Evolutionary conservation across 192 early-diverging fungal genomes (phyloP), one percentile per base, ranked within the genome.

Genomic region (Bifiguratus adelaidae): DNA sequence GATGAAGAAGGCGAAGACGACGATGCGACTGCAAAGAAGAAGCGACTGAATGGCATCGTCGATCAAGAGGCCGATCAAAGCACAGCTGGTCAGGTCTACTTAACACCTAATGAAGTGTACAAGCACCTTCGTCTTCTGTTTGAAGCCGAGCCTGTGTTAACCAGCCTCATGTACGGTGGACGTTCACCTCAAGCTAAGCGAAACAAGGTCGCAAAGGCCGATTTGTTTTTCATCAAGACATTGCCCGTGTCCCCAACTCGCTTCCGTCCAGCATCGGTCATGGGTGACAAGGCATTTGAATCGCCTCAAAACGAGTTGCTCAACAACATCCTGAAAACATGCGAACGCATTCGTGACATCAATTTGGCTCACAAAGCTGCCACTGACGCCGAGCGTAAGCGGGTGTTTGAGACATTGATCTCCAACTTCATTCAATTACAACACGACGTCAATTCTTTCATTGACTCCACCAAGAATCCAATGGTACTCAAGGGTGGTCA

Each of bases 281-380:
- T 96, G 80, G 78, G 74, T 44, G 95, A 95, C 50, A 79, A 85
- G 58, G 45, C 83, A 13, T 88, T 86, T 66, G 93, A 97, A 61
- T 86, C 92, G 66, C 85, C 91, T n/a, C 93, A 97, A 62, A 99
- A 96, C 71, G 79, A 82, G 44, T 77, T 87, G 30, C 70, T 97
- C 48, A 77, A 75, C 34, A 74, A 78, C 26, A 85, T 99, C 47
- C 73, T 99, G 46, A 88, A 84, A 58, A 71, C 81, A 4, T 87
- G 86, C 55, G 74, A 81, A 38, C 43, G 41, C n/a, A 60, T 91
- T 47, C 74, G 74, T 33, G 63, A 74, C 22, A 60, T 85, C 28
- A 73, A 72, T 28, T 59, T 73, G 8, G 21, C 30, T 16, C 32
- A 65, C 6, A 49, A 45, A 38, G 36, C 37, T 13, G 42, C 42